phyloP scores from a whole-genome alignment of 805 yeast species.

The Ogataea wickerhamii region DNA sequence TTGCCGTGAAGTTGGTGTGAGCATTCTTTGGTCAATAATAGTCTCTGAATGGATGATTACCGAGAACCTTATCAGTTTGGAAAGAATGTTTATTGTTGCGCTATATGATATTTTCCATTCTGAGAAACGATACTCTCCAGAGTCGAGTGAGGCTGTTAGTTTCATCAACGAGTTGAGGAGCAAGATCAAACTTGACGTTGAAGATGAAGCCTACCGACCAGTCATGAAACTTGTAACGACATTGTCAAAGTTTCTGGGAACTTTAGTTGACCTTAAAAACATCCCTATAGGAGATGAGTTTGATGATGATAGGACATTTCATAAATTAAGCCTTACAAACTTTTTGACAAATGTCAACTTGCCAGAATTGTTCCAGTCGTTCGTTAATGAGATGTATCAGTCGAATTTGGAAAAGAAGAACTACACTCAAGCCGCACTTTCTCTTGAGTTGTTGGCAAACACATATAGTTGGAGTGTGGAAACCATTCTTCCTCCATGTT shows the following conservation, averaged over 20 bases:
- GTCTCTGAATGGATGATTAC: conserved; percentile 62
- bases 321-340: conserved; percentile 69
- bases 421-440: conserved; percentile 77
- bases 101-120: conserved; percentile 61
- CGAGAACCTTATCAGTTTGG: conserved; percentile 56
- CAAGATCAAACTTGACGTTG: conserved; percentile 52
- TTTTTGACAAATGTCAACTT: conserved; percentile 72
- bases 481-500: conserved; percentile 49
- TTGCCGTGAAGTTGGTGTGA: conserved; percentile 61
- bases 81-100: conserved; percentile 59
- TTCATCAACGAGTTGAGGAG: conserved; percentile 50
- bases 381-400: conserved; percentile 70
- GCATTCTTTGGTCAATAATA: conserved; percentile 66
- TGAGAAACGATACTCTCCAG: conserved; percentile 52
- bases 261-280: conserved; percentile 60
- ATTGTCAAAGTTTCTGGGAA: conserved; percentile 57
- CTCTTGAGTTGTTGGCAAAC: conserved; percentile 71
- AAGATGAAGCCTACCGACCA: conserved; percentile 57
- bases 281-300: conserved; percentile 82
- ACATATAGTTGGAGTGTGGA: conserved; percentile 73
- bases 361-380: conserved; percentile 78
- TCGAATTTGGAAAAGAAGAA: conserved; percentile 57
- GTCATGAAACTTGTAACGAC: conserved; percentile 50
- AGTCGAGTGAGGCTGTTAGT: conserved; percentile 46
- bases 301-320: conserved; percentile 83